Evolutionary conservation across 371 early-diverging fungal genomes (phyloP).

Genomic region (Mortierella sp.): DNA sequence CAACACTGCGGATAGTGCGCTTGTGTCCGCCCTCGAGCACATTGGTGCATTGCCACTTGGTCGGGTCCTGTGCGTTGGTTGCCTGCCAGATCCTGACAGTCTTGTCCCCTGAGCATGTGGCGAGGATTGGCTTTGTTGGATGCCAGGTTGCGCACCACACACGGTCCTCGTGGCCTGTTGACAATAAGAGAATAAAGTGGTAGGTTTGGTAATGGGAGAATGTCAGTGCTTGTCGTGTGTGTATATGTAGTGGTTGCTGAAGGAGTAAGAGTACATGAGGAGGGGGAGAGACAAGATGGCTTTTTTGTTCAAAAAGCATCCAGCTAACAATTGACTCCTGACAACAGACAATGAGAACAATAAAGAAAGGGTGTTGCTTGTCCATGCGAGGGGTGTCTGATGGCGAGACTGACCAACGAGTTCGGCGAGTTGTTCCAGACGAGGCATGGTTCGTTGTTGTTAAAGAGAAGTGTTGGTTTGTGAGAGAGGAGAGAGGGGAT

Average conservation of each 20-base stretch:
- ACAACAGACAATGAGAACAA: no score
- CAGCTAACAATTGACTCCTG: no score
- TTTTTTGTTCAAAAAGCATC: background rate
- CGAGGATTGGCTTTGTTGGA: slow-evolving; percentile 78
- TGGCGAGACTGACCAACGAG: slow-evolving; percentile 32
- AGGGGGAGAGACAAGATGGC: background rate
- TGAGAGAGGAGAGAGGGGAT: background rate
- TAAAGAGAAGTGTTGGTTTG: background rate
- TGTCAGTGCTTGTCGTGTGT: background rate
- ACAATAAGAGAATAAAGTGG: background rate
- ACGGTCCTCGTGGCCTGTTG: slow-evolving; percentile 86
- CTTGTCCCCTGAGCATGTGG: slow-evolving; percentile 90
- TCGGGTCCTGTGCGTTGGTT: slow-evolving; percentile 46
- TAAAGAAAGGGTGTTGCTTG: background rate
- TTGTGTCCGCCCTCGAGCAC: slow-evolving; percentile 89
- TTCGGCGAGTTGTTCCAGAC: slow-evolving; percentile 48
- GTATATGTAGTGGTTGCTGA: background rate
- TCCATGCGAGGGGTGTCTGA: no score
- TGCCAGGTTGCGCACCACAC: slow-evolving; percentile 97
- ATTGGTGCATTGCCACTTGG: slow-evolving; percentile 82
- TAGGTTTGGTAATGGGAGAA: no score
- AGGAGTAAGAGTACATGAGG: background rate
- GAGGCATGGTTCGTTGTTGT: slow-evolving; percentile 26
- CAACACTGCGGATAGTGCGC: slow-evolving; percentile 91
- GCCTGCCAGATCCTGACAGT: slow-evolving; percentile 89